These are phyloP conservation scores for Podospora conica DNA, from an alignment of 495 filamentous ascomycete genomes.

Conservation along the genomic window DNA sequence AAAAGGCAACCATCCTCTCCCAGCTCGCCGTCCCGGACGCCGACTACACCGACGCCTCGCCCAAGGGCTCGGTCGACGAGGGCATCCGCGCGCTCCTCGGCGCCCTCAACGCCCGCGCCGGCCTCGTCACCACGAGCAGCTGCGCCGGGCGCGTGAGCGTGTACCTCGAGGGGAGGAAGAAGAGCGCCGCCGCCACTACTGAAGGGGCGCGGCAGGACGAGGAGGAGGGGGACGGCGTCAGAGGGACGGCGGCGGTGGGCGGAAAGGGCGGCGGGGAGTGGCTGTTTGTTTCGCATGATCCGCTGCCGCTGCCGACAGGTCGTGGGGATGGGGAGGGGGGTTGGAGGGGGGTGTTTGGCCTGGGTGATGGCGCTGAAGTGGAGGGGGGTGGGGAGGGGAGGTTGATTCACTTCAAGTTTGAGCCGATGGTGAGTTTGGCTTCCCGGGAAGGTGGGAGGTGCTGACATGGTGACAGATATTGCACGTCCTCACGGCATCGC, in stretches of 20 bases:
- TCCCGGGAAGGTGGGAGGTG: neutral
- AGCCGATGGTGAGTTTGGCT: conserved; percentile 80
- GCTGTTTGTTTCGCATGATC: conserved; percentile 82
- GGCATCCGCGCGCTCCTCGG: conserved; percentile 68
- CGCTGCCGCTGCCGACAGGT: too few relatives aligned
- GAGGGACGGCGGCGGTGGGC: conserved; percentile 37
- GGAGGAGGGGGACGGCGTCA: conserved; percentile 6
- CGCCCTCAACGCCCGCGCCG: conserved; percentile 64
- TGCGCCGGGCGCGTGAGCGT: conserved; percentile 81
- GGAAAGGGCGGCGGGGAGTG: conserved; percentile 79
- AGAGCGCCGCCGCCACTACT: too few relatives aligned
- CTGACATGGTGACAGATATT: conserved; percentile 57
- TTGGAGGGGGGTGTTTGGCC: conserved; percentile 10
- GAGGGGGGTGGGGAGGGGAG: conserved; percentile 33
- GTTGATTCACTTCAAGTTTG: conserved; percentile 85
- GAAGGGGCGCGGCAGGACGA: conserved; percentile 8
- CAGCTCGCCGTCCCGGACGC: conserved; percentile 56
- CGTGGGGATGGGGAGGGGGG: neutral
- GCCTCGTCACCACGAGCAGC: conserved; percentile 83
- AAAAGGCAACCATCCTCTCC: conserved; percentile 60
- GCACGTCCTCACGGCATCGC: conserved; percentile 71
- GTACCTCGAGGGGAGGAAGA: conserved; percentile 70
- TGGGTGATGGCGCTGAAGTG: neutral
- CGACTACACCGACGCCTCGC: conserved; percentile 70
- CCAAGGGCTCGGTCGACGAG: conserved; percentile 77